Percentiles rank a stretch among this genome's conserved stretches.
Conservation (phyloP, 345 rosid genomes). For the Erodium maritimum region DNA sequence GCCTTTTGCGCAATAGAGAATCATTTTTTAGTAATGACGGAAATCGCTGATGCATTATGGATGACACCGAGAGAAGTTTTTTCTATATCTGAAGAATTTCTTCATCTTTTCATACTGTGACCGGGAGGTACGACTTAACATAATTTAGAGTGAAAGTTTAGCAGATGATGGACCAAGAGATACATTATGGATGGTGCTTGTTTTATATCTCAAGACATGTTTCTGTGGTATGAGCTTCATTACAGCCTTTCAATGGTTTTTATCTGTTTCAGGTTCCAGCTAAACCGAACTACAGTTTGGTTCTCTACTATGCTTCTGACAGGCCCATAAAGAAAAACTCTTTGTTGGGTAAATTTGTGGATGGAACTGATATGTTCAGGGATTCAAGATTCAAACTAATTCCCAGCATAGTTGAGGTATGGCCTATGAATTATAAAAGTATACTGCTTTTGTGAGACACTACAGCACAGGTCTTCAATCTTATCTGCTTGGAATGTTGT, state of each 20-base stretch:
- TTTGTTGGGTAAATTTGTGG: slow-evolving; percentile 65
- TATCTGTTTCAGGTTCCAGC: slow-evolving; percentile 69
- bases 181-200: not conserved
- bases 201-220: no score
- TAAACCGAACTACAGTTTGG: slow-evolving; percentile 87
- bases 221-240: not conserved
- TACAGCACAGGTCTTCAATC: not conserved
- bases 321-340: slow-evolving; percentile 70
- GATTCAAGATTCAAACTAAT: slow-evolving; percentile 88
- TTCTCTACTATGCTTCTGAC: slow-evolving; percentile 74
- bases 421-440: no score
- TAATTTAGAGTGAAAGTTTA: not conserved
- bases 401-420: slow-evolving; percentile 92
- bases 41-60: not conserved
- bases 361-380: slow-evolving; percentile 73
- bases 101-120: no score
- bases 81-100: not conserved
- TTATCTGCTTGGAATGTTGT: not conserved
- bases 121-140: not conserved
- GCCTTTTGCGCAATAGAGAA: not conserved
- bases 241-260: slow-evolving; percentile 6
- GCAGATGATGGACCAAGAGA: not conserved
- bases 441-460: no score
- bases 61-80: not conserved
- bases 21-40: not conserved